Conservation (phyloP, 345 rosid genomes). For the Aquilaria malaccensis region DNA sequence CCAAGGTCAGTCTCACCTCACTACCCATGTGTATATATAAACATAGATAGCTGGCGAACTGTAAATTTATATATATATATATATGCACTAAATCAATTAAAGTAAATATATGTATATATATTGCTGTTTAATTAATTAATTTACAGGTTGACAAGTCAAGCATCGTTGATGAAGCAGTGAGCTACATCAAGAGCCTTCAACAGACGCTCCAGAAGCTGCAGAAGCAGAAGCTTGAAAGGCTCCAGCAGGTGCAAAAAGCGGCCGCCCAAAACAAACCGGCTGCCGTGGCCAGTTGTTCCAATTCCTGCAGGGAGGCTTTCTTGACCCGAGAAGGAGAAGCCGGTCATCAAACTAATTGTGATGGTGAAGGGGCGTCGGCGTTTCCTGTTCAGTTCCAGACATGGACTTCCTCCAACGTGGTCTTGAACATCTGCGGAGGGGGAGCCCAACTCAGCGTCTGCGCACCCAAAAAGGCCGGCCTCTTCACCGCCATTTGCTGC, state of each 20-base stretch:
- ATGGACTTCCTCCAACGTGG: slow-evolving; percentile 56
- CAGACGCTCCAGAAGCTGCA: slow-evolving; percentile 34
- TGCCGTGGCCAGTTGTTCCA: neutral
- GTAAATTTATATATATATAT: neutral
- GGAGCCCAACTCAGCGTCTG: slow-evolving; percentile 58
- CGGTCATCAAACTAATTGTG: slow-evolving; percentile 30
- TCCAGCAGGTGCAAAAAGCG: slow-evolving; percentile 22
- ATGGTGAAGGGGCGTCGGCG: neutral
- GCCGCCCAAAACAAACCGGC: slow-evolving; percentile 11
- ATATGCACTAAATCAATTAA: slow-evolving; percentile 1
- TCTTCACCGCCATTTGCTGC: slow-evolving; percentile 44
- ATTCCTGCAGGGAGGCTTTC: slow-evolving; percentile 36
- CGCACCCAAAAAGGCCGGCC: slow-evolving; percentile 33
- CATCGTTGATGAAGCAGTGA: slow-evolving; percentile 63
- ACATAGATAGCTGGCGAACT: too few relatives aligned
- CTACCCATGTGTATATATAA: too few relatives aligned
- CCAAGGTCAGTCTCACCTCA: slow-evolving; percentile 37
- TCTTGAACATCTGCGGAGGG: slow-evolving; percentile 48
- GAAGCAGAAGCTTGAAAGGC: slow-evolving; percentile 42
- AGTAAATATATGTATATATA: slow-evolving; percentile 8
- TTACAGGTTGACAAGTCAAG: slow-evolving; percentile 67
- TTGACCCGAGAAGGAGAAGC: slow-evolving; percentile 15
- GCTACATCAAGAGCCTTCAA: slow-evolving; percentile 36
- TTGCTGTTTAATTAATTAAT: neutral
- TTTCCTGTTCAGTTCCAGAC: slow-evolving; percentile 38